Percentiles rank a stretch among this genome's conserved stretches.
phyloP scores from a whole-genome alignment of 129 eudicot genomes.

The Centella asiatica region DNA sequence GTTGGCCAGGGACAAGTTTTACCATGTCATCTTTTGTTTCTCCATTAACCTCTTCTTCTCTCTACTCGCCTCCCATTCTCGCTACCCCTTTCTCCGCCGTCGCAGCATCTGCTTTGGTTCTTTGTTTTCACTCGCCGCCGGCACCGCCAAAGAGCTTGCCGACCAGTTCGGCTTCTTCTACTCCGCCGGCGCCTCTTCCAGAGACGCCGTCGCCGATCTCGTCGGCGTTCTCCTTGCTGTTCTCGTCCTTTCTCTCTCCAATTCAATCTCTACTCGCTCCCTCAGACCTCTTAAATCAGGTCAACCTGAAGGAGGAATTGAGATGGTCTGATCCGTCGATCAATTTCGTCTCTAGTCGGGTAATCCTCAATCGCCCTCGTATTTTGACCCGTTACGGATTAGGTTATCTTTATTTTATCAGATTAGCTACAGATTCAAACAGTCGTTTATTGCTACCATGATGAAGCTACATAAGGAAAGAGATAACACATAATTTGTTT shows the following conservation, averaged over 20 bases:
- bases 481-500: too few species aligned
- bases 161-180: slow-evolving; percentile 78
- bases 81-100: slow-evolving; percentile 53
- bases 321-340: slow-evolving; percentile 37
- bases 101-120: slow-evolving; percentile 46
- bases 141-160: slow-evolving; percentile 84
- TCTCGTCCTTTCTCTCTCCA: slow-evolving; percentile 27
- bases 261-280: too few species aligned
- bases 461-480: too few species aligned
- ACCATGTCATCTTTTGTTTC: slow-evolving; percentile 77
- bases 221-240: slow-evolving; percentile 59
- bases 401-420: too few species aligned
- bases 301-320: slow-evolving; percentile 29
- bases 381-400: too few species aligned
- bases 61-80: slow-evolving; percentile 36
- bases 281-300: slow-evolving; percentile 14
- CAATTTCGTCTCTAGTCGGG: too few species aligned
- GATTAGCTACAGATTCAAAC: too few species aligned
- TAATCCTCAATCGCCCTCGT: too few species aligned
- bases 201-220: slow-evolving; percentile 69
- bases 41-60: slow-evolving; percentile 41
- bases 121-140: slow-evolving; percentile 52
- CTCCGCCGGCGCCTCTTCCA: slow-evolving; percentile 78
- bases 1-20: slow-evolving; percentile 70
- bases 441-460: too few species aligned